Base-by-base conservation (phyloP, 2,329 filamentous ascomycete species). In the Phoma herbarum region DNA sequence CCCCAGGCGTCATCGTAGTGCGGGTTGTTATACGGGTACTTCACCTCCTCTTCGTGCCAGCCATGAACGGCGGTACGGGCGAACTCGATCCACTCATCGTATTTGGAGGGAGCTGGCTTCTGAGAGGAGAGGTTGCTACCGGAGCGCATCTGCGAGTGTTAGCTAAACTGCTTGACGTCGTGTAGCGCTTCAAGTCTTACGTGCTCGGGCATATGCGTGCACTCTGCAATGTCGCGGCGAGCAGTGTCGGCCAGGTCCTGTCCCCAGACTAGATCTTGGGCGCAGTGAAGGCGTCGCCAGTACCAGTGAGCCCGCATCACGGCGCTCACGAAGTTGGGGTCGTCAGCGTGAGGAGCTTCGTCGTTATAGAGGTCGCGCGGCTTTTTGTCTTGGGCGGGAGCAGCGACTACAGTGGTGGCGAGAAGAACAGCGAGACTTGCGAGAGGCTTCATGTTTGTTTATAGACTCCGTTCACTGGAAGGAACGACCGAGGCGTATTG, bases 291-390 rank as follows among this genome's bases (percentile, higher is more conserved):
- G 41, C 57, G 61, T 42, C 73, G 74, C 73, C 73, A 75, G 57
- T 71, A 75, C 72, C 72, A 75, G 64, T 77, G 74, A 20, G 73
- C 73, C 12, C 73, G 64, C 67, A 77, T 70, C 39, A 75, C 67
- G 12, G 63, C 65, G 46, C 64, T 65, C 45, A 74, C 70, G 68
- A 77, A 75, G 41, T 70, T 66, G 11, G 57, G 46, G 55, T 77
- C 73, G 37, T 70, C 57, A 18, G 64, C 62, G 22, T 65, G 61
- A 28, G 74, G 74, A 44, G 67, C 65, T 18, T 60, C 59, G 42
- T 64, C 63, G 29, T 62, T 63, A 41, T 60, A 52, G 42, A 69
- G 63, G 7, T 50, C 60, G 43, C 68, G 67, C 16, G 52, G 46
- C 53, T 52, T 52, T 52, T 68, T 52, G 25, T 61, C 48, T 22